Base-by-base conservation (phyloP, 768 basidiomycete genomes). In the Mycena rosella region DNA sequence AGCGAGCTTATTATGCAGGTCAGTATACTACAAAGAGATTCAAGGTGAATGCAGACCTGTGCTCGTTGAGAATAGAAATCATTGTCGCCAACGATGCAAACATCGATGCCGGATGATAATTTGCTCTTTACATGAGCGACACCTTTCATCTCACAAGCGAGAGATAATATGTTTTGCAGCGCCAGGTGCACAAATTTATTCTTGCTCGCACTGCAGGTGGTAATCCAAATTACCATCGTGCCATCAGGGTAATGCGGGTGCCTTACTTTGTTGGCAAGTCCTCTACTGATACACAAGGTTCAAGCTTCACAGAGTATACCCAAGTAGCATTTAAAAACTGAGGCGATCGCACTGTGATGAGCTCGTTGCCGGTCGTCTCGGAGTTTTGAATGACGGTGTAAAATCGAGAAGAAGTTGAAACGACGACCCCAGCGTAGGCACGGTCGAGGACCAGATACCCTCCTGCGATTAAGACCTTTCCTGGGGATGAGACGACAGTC, bases 391-490 rank as follows among this genome's bases (percentile, higher is more conserved):
- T 83, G 72, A 89, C 87, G 26, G 96, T 91, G 79, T 96, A 99
- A 82, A 99, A 99, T 44, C 98, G 89, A 24, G 96, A 95, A 14
- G 95, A 95, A 18, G 97, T 96, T 0, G 96, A 94, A 49, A 99
- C 87, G 49, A 96, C 96, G 65, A 94, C 80, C 55, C 97, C 98
- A 32, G 92, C 89, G 76, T 94, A 95, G 8, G 85, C 81, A 22
- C 88, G 91, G 79, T 99, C 96, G 68, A 99, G 91, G 30, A 99
- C 95, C 70, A 99, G 93, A 82, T 99, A 99, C 2, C 98, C 98
- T 2, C 98, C 98, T 13, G 96, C 95, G 60, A 98, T 78, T 61
- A 99, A 87, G 56, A 98, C 96, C 80, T 99, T 99, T 68, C 97
- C 97, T 13, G 97, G 94, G 1, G 96, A 88, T 36, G 96, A 98